Evolutionary conservation across 768 basidiomycete genomes (phyloP).

Genomic region (Serendipita vermifera): DNA sequence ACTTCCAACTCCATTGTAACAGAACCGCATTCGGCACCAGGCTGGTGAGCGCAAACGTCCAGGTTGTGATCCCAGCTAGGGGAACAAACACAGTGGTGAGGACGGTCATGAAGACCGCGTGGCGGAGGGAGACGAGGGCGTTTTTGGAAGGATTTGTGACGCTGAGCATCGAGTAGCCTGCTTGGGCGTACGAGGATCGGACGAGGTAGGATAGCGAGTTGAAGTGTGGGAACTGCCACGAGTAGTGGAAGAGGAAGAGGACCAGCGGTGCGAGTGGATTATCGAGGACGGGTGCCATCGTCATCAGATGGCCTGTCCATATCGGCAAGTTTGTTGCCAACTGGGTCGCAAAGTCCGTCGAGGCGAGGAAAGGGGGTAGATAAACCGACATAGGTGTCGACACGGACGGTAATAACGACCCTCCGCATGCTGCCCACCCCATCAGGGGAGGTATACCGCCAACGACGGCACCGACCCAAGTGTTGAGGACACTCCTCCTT

Average conservation of each 20-base stretch:
- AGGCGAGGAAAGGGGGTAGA: conserved; percentile 46
- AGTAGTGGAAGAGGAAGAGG: conserved; percentile 75
- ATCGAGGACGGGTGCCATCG: conserved; percentile 34
- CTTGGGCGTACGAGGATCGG: conserved; percentile 79
- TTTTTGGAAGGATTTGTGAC: conserved; percentile 68
- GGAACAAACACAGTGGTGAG: conserved; percentile 73
- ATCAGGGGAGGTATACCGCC: conserved; percentile 90
- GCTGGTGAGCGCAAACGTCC: conserved; percentile 70
- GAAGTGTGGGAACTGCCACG: conserved; percentile 99
- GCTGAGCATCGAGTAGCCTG: conserved; percentile 87
- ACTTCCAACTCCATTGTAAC: conserved; percentile 53
- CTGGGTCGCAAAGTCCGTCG: conserved; percentile 24
- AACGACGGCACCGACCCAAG: conserved; percentile 89
- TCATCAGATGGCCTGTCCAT: not conserved
- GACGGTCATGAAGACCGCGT: conserved; percentile 61
- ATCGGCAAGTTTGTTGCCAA: conserved; percentile 19
- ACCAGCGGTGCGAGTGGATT: conserved; percentile 73
- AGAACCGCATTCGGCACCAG: conserved; percentile 63
- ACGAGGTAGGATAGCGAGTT: conserved; percentile 83
- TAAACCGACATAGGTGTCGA: conserved; percentile 46
- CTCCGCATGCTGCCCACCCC: conserved; percentile 96
- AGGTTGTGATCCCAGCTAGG: conserved; percentile 84
- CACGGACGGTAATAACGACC: conserved; percentile 52
- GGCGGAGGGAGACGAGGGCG: conserved; percentile 71
- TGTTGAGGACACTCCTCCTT: conserved; percentile 66